These are phyloP conservation scores for Paspalum vaginatum DNA, from an alignment of 176 grass and related monocot genomes.

Conservation along the genomic window DNA sequence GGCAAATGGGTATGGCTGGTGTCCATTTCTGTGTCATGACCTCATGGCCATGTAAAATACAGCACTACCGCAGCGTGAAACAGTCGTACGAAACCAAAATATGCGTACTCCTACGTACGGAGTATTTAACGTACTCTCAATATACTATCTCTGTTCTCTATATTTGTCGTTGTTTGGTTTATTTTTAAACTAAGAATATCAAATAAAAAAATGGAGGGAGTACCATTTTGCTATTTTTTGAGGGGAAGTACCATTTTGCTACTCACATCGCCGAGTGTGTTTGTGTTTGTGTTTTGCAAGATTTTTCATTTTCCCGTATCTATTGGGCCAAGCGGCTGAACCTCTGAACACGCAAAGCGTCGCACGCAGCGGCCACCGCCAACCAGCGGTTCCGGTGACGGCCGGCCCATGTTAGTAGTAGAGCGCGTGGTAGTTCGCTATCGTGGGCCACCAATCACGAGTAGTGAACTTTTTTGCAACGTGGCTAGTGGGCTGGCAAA, in stretches of 20 bases:
- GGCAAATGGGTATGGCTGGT: background rate
- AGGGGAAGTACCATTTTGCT: too few relatives aligned
- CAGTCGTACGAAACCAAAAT: background rate
- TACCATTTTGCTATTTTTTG: too few relatives aligned
- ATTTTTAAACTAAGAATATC: too few relatives aligned
- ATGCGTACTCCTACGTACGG: background rate
- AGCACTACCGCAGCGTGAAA: background rate
- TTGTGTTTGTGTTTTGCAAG: background rate
- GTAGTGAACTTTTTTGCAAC: too few relatives aligned
- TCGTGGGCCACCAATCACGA: background rate
- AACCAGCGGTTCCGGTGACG: background rate
- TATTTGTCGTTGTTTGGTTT: too few relatives aligned
- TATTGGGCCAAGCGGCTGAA: background rate
- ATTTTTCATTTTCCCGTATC: too few relatives aligned
- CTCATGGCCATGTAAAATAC: background rate
- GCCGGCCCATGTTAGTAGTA: background rate
- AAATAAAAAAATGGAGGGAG: background rate
- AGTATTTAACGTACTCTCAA: background rate
- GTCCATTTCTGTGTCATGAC: background rate
- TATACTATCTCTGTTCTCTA: too few relatives aligned
- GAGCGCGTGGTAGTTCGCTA: background rate
- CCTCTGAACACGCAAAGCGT: too few relatives aligned
- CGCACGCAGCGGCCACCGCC: background rate
- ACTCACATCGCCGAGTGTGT: too few relatives aligned
- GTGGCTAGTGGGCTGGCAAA: too few relatives aligned